These are phyloP conservation scores for Cordyceps tenuipes DNA, from an alignment of 2,329 filamentous ascomycete genomes.

Conservation along the genomic window DNA sequence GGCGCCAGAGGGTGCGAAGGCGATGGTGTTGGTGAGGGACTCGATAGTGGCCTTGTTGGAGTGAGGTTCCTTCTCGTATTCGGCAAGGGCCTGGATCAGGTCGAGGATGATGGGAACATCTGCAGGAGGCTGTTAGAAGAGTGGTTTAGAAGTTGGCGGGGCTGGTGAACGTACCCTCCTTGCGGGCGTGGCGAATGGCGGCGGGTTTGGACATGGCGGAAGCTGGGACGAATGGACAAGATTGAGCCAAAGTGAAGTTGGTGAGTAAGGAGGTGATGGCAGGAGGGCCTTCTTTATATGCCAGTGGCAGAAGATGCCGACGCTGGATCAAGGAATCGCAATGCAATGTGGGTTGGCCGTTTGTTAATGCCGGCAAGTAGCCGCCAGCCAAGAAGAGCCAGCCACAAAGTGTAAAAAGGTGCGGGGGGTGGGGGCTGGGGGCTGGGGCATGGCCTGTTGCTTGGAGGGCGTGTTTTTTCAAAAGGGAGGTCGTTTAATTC, in stretches of 20 bases:
- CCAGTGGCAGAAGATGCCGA: not conserved
- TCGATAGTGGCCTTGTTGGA: conserved; percentile 71
- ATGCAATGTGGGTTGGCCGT: too few species aligned
- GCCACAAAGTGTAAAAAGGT: too few species aligned
- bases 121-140: conserved; percentile 26
- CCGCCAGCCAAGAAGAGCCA: too few species aligned
- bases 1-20: conserved; percentile 55
- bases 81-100: conserved; percentile 77
- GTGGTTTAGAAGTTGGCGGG: not conserved
- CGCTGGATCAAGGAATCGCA: too few species aligned
- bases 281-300: not conserved
- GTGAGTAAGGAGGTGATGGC: not conserved
- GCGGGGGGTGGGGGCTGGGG: too few species aligned
- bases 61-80: conserved; percentile 72
- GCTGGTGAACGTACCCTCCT: conserved; percentile 7
- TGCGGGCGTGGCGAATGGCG: conserved; percentile 8
- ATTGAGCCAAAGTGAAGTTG: not conserved
- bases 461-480: not conserved
- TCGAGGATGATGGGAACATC: conserved; percentile 75
- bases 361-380: too few species aligned
- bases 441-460: conserved; percentile 1
- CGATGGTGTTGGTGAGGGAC: conserved; percentile 65
- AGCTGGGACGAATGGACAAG: not conserved
- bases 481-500: not conserved
- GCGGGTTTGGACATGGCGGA: conserved; percentile 2